Conservation (phyloP, 148 eudicot species). For the Beta vulgaris region DNA sequence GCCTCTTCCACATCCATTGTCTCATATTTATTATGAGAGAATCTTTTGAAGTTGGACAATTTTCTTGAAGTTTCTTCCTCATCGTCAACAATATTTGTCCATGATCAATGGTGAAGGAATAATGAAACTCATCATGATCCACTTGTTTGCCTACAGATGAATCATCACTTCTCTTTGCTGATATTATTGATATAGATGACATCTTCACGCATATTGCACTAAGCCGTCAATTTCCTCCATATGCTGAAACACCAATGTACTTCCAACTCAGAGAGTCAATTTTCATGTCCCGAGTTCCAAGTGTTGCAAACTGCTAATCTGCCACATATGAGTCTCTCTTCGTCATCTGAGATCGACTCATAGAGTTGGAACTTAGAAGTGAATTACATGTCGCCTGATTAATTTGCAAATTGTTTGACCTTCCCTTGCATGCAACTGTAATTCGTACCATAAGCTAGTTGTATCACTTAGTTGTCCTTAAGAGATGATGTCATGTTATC, state of each 20-base stretch:
- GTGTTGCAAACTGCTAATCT: neutral
- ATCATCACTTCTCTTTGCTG: neutral
- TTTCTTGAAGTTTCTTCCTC: neutral
- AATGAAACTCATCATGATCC: neutral
- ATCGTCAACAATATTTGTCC: neutral
- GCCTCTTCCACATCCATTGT: neutral
- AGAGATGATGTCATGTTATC: no score
- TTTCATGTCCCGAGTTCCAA: neutral
- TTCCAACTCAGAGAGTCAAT: neutral
- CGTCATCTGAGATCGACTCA: neutral
- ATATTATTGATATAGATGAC: no score
- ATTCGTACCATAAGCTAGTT: no score
- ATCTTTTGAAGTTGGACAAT: neutral
- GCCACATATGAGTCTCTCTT: neutral
- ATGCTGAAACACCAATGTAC: neutral
- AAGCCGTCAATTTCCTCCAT: neutral
- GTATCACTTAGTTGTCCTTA: no score
- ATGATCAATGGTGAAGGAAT: neutral
- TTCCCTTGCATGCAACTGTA: neutral
- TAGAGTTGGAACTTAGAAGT: neutral
- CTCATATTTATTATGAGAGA: neutral
- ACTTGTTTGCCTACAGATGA: neutral
- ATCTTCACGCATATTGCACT: neutral
- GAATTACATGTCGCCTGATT: neutral
- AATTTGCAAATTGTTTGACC: neutral